These are phyloP conservation scores for Nakaseomyces kungkrabaensis DNA, from an alignment of 1,139 yeast genomes.

Conservation along the genomic window DNA sequence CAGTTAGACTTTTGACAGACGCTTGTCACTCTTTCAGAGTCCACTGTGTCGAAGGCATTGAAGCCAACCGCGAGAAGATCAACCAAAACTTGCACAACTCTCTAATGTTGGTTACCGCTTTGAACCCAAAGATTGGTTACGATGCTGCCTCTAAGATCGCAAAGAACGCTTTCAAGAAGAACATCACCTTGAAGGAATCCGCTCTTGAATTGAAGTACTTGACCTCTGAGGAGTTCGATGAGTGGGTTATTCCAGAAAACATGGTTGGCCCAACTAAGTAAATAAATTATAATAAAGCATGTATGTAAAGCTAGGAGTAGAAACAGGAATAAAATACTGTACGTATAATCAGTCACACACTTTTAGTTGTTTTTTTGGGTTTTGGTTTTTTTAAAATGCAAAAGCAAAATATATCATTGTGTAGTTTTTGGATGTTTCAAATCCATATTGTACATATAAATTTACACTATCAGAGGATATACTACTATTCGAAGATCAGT, in stretches of 20 bases:
- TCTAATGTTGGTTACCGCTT: constrained; percentile 94
- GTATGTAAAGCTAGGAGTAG: not conserved
- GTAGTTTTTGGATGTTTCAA: too few species aligned
- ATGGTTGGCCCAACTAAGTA: constrained; percentile 81
- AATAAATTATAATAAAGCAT: not conserved
- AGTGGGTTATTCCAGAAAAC: constrained; percentile 96
- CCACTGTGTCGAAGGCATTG: constrained; percentile 90
- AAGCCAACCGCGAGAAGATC: constrained; percentile 82
- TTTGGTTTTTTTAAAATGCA: too few species aligned
- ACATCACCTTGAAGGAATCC: constrained; percentile 86
- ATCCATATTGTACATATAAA: too few species aligned
- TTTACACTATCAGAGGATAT: too few species aligned
- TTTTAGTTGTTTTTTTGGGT: too few species aligned
- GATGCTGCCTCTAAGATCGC: constrained; percentile 96
- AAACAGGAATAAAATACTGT: not conserved
- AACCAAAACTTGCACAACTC: constrained; percentile 84
- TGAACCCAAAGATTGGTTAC: constrained; percentile 97
- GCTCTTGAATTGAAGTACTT: constrained; percentile 86
- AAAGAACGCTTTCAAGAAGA: constrained; percentile 97
- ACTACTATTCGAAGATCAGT: too few species aligned
- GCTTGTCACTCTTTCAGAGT: constrained; percentile 82
- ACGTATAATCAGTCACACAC: too few species aligned
- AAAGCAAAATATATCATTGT: too few species aligned
- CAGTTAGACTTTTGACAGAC: constrained; percentile 82
- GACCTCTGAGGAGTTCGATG: constrained; percentile 74